phyloP scores from a whole-genome alignment of 805 yeast genomes.

The Suhomyces prunicola region DNA sequence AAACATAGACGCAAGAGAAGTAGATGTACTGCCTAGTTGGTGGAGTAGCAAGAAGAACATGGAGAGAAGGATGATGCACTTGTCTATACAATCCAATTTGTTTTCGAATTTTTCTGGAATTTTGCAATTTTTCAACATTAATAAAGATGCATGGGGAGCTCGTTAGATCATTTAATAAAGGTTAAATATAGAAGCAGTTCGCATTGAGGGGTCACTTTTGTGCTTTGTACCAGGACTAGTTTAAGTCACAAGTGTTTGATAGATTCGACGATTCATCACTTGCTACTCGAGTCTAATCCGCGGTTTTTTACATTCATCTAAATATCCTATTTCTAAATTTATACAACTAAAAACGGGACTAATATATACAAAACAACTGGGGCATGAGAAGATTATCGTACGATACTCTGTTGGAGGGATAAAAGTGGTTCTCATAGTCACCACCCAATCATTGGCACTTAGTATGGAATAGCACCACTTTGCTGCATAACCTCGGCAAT shows the following conservation, averaged over 20 bases:
- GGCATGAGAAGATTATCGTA: not conserved
- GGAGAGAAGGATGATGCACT: too few species aligned
- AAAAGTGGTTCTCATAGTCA: not conserved
- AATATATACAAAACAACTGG: not conserved
- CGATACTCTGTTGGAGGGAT: not conserved
- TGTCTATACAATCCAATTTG: not conserved
- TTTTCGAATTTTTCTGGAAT: not conserved
- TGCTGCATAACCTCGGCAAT: slow-evolving; percentile 56
- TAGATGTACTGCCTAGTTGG: too few species aligned
- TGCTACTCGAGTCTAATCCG: too few species aligned
- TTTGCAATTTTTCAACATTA: not conserved
- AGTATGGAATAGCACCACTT: slow-evolving; percentile 12
- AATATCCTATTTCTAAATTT: not conserved
- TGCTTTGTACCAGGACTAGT: too few species aligned
- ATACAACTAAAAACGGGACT: not conserved
- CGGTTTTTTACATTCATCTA: not conserved
- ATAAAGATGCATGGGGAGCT: not conserved
- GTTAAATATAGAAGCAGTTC: too few species aligned
- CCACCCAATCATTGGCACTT: not conserved
- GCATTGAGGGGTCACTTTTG: too few species aligned
- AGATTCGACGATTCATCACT: not conserved
- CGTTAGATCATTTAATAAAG: not conserved
- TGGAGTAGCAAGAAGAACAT: too few species aligned
- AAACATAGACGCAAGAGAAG: not conserved
- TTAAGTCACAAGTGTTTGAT: not conserved